These are phyloP conservation scores for Spiraea crenata DNA, from an alignment of 331 rosid species.

Conservation along the genomic window DNA sequence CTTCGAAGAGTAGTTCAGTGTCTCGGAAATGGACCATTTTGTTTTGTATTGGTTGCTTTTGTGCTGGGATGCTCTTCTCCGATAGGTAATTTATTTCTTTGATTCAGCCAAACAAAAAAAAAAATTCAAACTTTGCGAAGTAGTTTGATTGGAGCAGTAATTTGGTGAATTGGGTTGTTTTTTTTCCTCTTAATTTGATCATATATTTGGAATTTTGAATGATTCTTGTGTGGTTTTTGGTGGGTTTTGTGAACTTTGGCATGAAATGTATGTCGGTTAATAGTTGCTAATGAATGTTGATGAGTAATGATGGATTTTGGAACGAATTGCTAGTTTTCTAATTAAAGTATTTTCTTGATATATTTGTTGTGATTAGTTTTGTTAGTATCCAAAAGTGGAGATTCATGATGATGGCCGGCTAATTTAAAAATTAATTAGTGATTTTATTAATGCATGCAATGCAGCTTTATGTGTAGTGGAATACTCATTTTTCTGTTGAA, in stretches of 20 bases:
- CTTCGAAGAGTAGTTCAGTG: slow-evolving; percentile 28
- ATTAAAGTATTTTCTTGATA: background rate
- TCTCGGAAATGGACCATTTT: slow-evolving; percentile 52
- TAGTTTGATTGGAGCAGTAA: background rate
- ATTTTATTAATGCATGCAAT: background rate
- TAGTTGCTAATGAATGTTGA: slow-evolving; percentile 6
- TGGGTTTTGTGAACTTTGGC: background rate
- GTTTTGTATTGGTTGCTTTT: slow-evolving; percentile 49
- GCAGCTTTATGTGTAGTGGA: background rate
- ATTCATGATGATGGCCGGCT: slow-evolving; percentile 6
- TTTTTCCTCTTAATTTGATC: background rate
- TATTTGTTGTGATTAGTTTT: slow-evolving; percentile 1
- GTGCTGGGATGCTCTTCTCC: slow-evolving; percentile 60
- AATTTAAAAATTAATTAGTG: background rate
- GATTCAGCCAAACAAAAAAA: too few species aligned
- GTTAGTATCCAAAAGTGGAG: background rate
- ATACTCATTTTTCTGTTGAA: background rate
- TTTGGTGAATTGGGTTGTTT: slow-evolving; percentile 26
- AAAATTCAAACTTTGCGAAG: too few species aligned
- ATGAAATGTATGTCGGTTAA: background rate
- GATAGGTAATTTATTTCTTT: slow-evolving; percentile 34
- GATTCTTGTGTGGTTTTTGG: background rate
- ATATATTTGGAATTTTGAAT: background rate
- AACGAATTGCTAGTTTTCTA: background rate
- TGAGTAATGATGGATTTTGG: slow-evolving; percentile 17